Base-by-base conservation (phyloP, 805 yeast species). In the Candida railenensis region DNA sequence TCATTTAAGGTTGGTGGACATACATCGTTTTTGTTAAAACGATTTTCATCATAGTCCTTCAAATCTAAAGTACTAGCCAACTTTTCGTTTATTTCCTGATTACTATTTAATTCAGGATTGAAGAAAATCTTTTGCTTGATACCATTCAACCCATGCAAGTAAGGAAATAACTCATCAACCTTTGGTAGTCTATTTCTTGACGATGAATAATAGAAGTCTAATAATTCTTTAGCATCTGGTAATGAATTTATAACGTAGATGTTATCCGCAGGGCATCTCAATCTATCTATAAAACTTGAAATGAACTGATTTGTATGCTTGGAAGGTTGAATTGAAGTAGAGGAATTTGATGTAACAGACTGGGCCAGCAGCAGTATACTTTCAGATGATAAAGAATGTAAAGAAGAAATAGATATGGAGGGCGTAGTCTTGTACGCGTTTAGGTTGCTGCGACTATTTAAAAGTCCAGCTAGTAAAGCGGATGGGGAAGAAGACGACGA, bases 131-230 rank as follows among this genome's bases (percentile, higher is more conserved):
- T 53, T 44, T 65, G 73, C 42, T 53, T 50, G 11, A 51, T 36
- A 37, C 53, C 56, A 39, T 53, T 53, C 32, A 67, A 51, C 1
- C 71, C 72, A 51, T 67, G 71, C 38, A 69, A 56, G 48, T 61
- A 67, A 2, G 74, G 74, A 46, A 69, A 67, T 52, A 67, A 45
- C 7, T 48, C 49, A 3, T 16, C 36, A 5, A 47, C 36, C 7
- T 46, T 40, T 1, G 61, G 55, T 21, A 51, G 37, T 54, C 55
- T 32, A 38, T 49, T 9, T 49, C 49, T 28, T 3, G n/a, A 11
- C 22, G 22, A 8, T 14, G 38, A 42, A 25, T 42, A 42, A 30
- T 33, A 34, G 9, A 32, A 28, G 3, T 42, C 20, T 15, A 42
- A 33, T 22, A 42, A 34, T 4, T 7, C 18, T 12, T 18, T 3